A percentile compares a stretch with the other conserved stretches of the same genome.
Conservation (phyloP, 1,139 yeast species). For the Meyerozyma sp. region DNA sequence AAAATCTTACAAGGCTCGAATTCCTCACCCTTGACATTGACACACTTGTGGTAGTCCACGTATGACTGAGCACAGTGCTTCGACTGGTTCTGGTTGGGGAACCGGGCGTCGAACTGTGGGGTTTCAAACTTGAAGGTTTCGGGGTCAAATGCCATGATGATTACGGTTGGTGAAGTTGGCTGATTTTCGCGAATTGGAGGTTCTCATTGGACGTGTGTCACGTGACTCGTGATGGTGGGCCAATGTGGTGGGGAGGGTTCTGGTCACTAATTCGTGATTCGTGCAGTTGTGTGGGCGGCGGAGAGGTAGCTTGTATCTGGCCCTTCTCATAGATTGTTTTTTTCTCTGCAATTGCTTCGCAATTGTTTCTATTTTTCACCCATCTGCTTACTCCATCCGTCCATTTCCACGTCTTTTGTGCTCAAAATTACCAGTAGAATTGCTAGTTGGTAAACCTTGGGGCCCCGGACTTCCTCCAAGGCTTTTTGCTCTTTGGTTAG, state of each 20-base stretch:
- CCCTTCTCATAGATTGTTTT: no score
- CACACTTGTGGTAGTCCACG: conserved; percentile 97
- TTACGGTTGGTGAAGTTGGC: conserved; percentile 3
- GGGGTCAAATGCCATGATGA: conserved; percentile 39
- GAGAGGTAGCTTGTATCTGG: no score
- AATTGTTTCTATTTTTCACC: no score
- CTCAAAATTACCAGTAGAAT: not conserved
- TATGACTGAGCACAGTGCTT: conserved; percentile 98
- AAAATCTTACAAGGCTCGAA: conserved; percentile 96
- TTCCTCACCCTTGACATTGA: conserved; percentile 95
- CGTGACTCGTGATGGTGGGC: not conserved
- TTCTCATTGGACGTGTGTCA: conserved; percentile 1
- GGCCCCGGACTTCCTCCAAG: conserved; percentile 1
- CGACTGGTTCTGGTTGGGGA: conserved; percentile 96
- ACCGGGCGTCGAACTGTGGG: conserved; percentile 87
- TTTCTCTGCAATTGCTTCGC: no score
- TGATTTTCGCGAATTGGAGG: conserved; percentile 1
- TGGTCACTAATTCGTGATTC: no score
- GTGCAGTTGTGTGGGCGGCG: no score
- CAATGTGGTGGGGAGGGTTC: not conserved
- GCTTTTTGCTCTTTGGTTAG: not conserved
- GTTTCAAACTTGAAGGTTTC: conserved; percentile 60
- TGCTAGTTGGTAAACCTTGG: conserved; percentile 2
- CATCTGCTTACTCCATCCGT: not conserved
- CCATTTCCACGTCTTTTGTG: not conserved